phyloP scores from a whole-genome alignment of 2,329 filamentous ascomycete species.

The Diaporthe citrichinensis region DNA sequence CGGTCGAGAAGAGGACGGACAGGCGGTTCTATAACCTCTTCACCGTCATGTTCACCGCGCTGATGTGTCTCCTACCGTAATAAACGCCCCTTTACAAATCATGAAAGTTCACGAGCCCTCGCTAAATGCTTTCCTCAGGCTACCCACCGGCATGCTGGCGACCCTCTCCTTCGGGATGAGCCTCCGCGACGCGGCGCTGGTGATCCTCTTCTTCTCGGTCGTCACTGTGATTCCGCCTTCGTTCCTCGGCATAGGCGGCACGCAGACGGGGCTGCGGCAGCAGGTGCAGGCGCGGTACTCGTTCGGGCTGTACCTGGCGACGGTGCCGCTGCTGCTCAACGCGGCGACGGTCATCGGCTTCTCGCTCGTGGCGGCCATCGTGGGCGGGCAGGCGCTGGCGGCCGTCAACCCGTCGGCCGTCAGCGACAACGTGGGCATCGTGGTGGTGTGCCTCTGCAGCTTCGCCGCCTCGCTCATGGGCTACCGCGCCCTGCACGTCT shows the following conservation, averaged over 20 bases:
- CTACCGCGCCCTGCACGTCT: slow-evolving; percentile 66
- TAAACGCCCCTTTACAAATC: slow-evolving; percentile 45
- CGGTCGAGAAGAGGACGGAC: slow-evolving; percentile 66
- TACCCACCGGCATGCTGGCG: slow-evolving; percentile 72
- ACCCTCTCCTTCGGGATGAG: slow-evolving; percentile 67
- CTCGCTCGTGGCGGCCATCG: slow-evolving; percentile 68
- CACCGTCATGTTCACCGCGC: slow-evolving; percentile 72
- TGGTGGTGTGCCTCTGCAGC: slow-evolving; percentile 66
- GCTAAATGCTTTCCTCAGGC: slow-evolving; percentile 50
- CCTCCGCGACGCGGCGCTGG: slow-evolving; percentile 67
- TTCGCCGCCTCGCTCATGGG: slow-evolving; percentile 69
- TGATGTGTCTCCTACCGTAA: slow-evolving; percentile 71
- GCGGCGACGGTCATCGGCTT: slow-evolving; percentile 71
- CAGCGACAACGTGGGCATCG: slow-evolving; percentile 69
- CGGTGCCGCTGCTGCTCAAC: slow-evolving; percentile 67
- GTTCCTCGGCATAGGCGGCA: slow-evolving; percentile 68
- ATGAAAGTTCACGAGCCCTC: background rate
- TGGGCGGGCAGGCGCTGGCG: slow-evolving; percentile 68
- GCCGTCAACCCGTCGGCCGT: slow-evolving; percentile 61
- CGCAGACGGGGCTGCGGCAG: slow-evolving; percentile 71
- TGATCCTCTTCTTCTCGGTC: slow-evolving; percentile 72
- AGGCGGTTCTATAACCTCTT: slow-evolving; percentile 69
- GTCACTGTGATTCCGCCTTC: slow-evolving; percentile 68
- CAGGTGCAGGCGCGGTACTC: slow-evolving; percentile 73
- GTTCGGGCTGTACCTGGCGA: slow-evolving; percentile 68